Evolutionary conservation across 2,329 filamentous ascomycete species (phyloP).

Genomic region (Xylaria sp.): DNA sequence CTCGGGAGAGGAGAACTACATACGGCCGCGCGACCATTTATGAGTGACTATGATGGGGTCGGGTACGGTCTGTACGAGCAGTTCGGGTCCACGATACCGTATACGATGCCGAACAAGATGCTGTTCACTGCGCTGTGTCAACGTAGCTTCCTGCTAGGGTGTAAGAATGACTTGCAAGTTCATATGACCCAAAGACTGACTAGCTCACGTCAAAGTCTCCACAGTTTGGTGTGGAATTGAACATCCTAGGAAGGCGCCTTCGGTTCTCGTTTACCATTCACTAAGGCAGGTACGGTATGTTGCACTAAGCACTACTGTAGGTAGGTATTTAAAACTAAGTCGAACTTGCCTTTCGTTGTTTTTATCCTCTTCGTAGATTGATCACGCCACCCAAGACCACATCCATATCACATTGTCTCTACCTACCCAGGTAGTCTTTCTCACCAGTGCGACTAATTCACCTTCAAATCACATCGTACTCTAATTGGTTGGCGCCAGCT

Average conservation of each 20-base stretch:
- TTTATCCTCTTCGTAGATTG: background rate
- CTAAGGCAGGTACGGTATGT: background rate
- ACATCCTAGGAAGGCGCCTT: conserved; percentile 14
- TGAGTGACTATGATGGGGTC: conserved; percentile 3
- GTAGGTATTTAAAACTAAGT: conserved; percentile 18
- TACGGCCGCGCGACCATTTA: background rate
- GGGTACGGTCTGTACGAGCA: background rate
- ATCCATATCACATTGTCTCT: background rate
- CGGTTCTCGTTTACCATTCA: conserved; percentile 9
- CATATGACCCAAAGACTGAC: conserved; percentile 19
- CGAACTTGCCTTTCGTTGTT: background rate
- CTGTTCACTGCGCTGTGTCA: background rate
- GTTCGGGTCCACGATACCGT: background rate
- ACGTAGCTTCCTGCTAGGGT: background rate
- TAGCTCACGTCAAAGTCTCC: conserved; percentile 23
- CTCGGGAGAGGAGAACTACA: conserved; percentile 4
- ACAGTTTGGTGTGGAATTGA: conserved; percentile 18
- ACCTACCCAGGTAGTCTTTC: background rate
- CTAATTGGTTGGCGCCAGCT: background rate
- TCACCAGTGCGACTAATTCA: background rate
- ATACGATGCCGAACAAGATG: background rate
- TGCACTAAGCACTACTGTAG: background rate
- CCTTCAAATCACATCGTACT: background rate
- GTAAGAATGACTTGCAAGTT: conserved; percentile 4
- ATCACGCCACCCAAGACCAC: background rate